Evolutionary conservation across 805 yeast species (phyloP).

Genomic region (Nakazawaea wickerhamii): DNA sequence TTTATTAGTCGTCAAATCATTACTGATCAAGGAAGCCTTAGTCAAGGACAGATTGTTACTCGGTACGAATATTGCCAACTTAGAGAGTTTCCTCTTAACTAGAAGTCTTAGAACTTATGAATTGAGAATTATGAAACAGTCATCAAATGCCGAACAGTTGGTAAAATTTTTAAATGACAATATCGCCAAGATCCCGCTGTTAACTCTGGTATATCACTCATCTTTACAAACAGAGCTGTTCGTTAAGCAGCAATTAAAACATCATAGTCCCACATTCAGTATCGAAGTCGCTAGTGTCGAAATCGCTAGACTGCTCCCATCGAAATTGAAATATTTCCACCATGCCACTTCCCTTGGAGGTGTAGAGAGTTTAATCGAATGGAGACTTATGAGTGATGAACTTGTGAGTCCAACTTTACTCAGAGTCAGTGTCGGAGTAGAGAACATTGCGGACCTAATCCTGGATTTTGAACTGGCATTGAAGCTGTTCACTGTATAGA

Average conservation of each 20-base stretch:
- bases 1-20: conserved; percentile 59
- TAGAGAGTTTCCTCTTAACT: conserved; percentile 68
- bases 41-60: conserved; percentile 59
- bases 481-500: not conserved
- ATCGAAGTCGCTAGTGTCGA: conserved; percentile 46
- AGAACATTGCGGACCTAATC: conserved; percentile 70
- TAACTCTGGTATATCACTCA: conserved; percentile 60
- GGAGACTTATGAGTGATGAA: conserved; percentile 76
- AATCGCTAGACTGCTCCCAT: conserved; percentile 59
- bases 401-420: conserved; percentile 51
- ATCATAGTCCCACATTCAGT: conserved; percentile 69
- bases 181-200: conserved; percentile 37
- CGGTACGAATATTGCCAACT: conserved; percentile 75
- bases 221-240: conserved; percentile 69
- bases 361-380: conserved; percentile 83
- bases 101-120: conserved; percentile 81
- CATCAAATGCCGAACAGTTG: conserved; percentile 52
- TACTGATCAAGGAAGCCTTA: conserved; percentile 38
- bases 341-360: conserved; percentile 96
- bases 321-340: conserved; percentile 61
- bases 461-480: conserved; percentile 46
- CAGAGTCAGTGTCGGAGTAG: conserved; percentile 78
- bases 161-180: conserved; percentile 56
- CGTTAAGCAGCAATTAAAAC: conserved; percentile 60
- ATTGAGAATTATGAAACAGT: conserved; percentile 63